Base-by-base conservation (phyloP, 1,284 basidiomycete species). In the Dichomitus squalens region DNA sequence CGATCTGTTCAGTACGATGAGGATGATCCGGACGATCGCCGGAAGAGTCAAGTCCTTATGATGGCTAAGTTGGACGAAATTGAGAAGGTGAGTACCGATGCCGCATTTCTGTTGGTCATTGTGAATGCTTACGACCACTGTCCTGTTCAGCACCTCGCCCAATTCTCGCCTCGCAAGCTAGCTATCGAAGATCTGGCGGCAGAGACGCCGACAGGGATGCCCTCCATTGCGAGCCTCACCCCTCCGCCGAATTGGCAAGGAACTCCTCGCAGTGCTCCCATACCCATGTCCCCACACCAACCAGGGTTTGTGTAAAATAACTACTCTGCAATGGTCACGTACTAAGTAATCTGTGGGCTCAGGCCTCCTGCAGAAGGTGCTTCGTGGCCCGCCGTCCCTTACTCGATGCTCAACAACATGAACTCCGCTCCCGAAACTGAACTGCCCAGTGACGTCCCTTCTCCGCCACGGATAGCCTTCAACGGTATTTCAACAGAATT, bases 1-100 rank as follows among this genome's bases (percentile, higher is more conserved):
- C 20, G 41, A 44, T 41, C 39, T 50, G 14, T 27, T 12, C 59
- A 90, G 86, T 86, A 80, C 63, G 86, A 88, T 58, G 80, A 82
- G 44, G 74, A 82, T 63, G 88, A 90, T 66, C 87, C 86, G 34
- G 77, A 90, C 65, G 88, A 90, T 71, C 80, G 82, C 52, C 79
- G 88, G 39, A 81, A 80, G 66, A 90, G 87, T 68, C 89, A 91
- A 65, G 81, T 84, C 59, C 72, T 86, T 46, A 82, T 91, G 82
- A 83, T 77, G 61, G 83, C 85, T 16, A 80, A 87, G 68, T 73
- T 92, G 31, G 90, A 92, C 67, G 86, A 87, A 70, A 86, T 92
- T 50, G 89, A 92, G 69, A 80, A 79, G 76, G 88, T 87, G 62
- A 35, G 78, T 72, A 9, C 7, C 11, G 29, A 18, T 47, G 20